phyloP scores from a whole-genome alignment of 495 filamentous ascomycete genomes.

The Podospora comata region DNA sequence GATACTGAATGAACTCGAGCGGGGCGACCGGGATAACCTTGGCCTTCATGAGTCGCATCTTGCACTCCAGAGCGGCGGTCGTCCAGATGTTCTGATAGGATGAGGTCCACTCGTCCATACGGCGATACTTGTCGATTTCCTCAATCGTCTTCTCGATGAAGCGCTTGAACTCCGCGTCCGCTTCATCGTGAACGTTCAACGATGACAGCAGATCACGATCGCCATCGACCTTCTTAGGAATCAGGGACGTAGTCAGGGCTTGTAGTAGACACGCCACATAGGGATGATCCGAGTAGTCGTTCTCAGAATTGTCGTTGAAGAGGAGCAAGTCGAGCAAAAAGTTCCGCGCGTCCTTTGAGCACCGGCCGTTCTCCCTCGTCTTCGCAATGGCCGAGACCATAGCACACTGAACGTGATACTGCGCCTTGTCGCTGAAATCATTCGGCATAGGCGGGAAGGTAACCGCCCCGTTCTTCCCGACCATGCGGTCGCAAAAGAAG shows the following conservation, averaged over 20 bases:
- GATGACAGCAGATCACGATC: slow-evolving; percentile 48
- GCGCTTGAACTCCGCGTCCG: slow-evolving; percentile 38
- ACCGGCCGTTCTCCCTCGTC: slow-evolving; percentile 73
- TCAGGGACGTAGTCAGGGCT: slow-evolving; percentile 72
- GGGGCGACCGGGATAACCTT: slow-evolving; percentile 59
- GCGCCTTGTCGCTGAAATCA: slow-evolving; percentile 79
- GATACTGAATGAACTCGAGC: slow-evolving; percentile 75
- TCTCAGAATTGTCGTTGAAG: slow-evolving; percentile 90
- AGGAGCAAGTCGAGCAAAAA: slow-evolving; percentile 85
- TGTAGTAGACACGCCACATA: slow-evolving; percentile 81
- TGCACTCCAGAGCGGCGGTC: slow-evolving; percentile 73
- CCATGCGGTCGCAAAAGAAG: slow-evolving; percentile 71
- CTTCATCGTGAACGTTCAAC: slow-evolving; percentile 37
- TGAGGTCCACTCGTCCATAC: slow-evolving; percentile 90
- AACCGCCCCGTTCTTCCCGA: slow-evolving; percentile 35
- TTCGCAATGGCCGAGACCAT: slow-evolving; percentile 77
- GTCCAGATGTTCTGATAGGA: slow-evolving; percentile 92
- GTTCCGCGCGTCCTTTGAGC: slow-evolving; percentile 67
- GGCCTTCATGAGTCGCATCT: slow-evolving; percentile 68
- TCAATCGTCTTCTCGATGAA: slow-evolving; percentile 70
- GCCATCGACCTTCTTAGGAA: slow-evolving; percentile 53
- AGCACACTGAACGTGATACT: slow-evolving; percentile 76
- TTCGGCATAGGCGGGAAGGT: slow-evolving; percentile 77
- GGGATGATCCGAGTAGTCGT: slow-evolving; percentile 79
- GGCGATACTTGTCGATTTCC: slow-evolving; percentile 83